phyloP scores from a whole-genome alignment of 2,329 filamentous ascomycete genomes.

The Aureobasidium sp. region DNA sequence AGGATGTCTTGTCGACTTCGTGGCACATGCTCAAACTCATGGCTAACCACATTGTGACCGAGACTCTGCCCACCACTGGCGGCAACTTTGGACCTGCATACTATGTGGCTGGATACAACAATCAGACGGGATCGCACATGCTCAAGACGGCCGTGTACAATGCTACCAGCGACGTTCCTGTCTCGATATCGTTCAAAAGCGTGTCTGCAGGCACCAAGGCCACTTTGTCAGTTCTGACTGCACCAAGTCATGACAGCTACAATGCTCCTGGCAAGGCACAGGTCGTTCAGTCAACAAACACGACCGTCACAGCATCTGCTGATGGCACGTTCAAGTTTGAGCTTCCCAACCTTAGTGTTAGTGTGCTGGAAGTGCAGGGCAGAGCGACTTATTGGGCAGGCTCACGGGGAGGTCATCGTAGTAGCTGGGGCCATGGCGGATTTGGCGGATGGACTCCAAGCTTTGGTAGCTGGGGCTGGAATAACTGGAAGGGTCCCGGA shows the following conservation, averaged over 20 bases:
- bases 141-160: conserved; percentile 42
- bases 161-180: conserved; percentile 32
- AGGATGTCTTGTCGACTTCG: conserved; percentile 20
- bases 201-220: conserved; percentile 25
- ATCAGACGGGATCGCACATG: conserved; percentile 25
- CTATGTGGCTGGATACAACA: conserved; percentile 35
- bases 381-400: conserved; percentile 9
- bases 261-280: conserved; percentile 31
- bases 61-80: conserved; percentile 33
- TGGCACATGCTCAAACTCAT: conserved; percentile 29
- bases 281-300: conserved; percentile 39
- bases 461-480: not conserved
- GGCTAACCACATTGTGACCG: conserved; percentile 28
- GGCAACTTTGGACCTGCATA: conserved; percentile 31
- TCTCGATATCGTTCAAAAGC: conserved; percentile 28
- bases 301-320: conserved; percentile 34
- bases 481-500: not conserved
- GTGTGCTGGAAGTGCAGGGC: conserved; percentile 40
- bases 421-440: not conserved
- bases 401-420: not conserved
- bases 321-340: conserved; percentile 45
- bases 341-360: conserved; percentile 48
- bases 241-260: conserved; percentile 21
- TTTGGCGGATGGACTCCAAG: not conserved
- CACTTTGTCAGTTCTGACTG: conserved; percentile 35